Percentiles rank a stretch among this genome's conserved stretches.
Conservation (phyloP, 2,329 filamentous ascomycete genomes). For the Tolypocladium paradoxum region DNA sequence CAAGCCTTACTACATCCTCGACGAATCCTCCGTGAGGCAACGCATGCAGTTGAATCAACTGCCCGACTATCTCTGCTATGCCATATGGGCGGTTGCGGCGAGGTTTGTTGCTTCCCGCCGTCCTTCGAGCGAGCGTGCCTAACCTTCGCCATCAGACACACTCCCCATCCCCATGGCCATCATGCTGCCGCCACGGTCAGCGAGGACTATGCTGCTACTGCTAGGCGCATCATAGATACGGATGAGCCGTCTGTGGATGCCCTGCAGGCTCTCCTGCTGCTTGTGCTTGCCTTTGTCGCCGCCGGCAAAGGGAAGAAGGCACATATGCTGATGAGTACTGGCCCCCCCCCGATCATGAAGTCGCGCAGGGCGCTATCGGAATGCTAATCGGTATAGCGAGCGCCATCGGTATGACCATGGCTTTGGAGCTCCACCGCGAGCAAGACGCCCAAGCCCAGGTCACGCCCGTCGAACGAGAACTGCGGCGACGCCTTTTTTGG, state of each 20-base stretch:
- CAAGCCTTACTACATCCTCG: conserved; percentile 72
- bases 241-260: conserved; percentile 74
- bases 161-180: conserved; percentile 55
- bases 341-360: background rate
- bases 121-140: background rate
- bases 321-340: conserved; percentile 71
- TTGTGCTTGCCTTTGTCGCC: conserved; percentile 67
- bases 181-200: conserved; percentile 57
- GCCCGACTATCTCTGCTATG: conserved; percentile 39
- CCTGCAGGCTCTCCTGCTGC: conserved; percentile 63
- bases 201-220: conserved; percentile 61
- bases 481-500: conserved; percentile 75
- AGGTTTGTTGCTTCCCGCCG: conserved; percentile 32
- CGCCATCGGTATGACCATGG: conserved; percentile 67
- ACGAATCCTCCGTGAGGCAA: conserved; percentile 65
- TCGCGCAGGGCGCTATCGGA: background rate
- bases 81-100: conserved; percentile 51
- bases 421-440: conserved; percentile 72
- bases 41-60: conserved; percentile 59
- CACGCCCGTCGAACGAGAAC: conserved; percentile 60
- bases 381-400: conserved; percentile 3
- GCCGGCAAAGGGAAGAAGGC: conserved; percentile 73
- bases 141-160: conserved; percentile 39
- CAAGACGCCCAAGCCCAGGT: conserved; percentile 51
- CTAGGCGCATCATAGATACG: conserved; percentile 60